phyloP scores from a whole-genome alignment of 1,284 basidiomycete species.

The Mycena sp. region DNA sequence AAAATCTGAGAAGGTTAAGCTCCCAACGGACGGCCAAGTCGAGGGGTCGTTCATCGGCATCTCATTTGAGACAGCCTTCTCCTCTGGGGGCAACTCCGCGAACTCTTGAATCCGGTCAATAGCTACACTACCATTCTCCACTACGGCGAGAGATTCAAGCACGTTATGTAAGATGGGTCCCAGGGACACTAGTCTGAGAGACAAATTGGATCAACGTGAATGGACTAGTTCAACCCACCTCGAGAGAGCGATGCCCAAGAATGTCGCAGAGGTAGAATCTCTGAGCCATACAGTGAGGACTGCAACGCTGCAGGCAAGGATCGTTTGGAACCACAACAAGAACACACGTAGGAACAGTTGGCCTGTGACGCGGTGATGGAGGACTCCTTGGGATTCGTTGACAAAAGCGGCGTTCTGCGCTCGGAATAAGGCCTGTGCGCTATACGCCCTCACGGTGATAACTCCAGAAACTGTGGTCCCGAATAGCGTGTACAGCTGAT shows the following conservation, averaged over 20 bases:
- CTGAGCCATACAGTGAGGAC: conserved; percentile 11
- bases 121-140: conserved; percentile 15
- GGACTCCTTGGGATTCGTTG: conserved; percentile 13
- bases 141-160: not conserved
- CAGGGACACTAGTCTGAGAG: conserved; percentile 4
- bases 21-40: conserved; percentile 14
- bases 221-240: not conserved
- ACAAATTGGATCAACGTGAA: not conserved
- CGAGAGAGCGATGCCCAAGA: conserved; percentile 3
- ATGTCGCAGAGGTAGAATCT: conserved; percentile 8
- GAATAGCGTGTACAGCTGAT: not conserved
- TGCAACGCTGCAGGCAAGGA: conserved; percentile 5
- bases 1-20: conserved; percentile 10
- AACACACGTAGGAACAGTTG: conserved; percentile 14
- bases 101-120: conserved; percentile 16
- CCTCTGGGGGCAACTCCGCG: conserved; percentile 16
- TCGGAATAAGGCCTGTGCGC: not conserved
- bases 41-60: not conserved
- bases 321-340: conserved; percentile 13
- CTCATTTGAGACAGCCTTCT: not conserved
- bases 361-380: conserved; percentile 7
- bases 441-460: not conserved
- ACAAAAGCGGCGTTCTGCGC: not conserved
- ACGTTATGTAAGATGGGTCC: not conserved
- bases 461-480: not conserved